Conservation (phyloP, 1,139 yeast species). For the Sugiyamaella castrensis region DNA sequence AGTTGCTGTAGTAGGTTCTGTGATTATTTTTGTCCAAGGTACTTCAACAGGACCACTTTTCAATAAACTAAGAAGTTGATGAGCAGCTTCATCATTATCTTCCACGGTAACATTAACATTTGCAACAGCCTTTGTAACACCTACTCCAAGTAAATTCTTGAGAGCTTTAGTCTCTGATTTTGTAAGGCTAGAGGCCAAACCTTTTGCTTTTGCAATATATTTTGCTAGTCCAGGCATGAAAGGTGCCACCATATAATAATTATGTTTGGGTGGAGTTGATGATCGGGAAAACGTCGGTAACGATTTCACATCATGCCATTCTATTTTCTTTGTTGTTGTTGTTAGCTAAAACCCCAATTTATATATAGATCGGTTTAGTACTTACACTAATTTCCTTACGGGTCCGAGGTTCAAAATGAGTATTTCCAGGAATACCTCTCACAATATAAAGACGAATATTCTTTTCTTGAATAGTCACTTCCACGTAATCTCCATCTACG, state of each 20-base stretch:
- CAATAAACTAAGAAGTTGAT: slow-evolving; percentile 27
- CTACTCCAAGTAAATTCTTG: slow-evolving; percentile 35
- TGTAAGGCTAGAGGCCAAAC: slow-evolving; percentile 32
- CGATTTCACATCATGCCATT: slow-evolving; percentile 57
- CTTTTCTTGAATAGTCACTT: slow-evolving; percentile 78
- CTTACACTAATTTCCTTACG: slow-evolving; percentile 68
- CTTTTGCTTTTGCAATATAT: slow-evolving; percentile 34
- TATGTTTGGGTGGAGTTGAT: slow-evolving; percentile 9
- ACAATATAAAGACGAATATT: slow-evolving; percentile 81
- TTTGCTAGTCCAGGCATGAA: slow-evolving; percentile 36
- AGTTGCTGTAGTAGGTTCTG: background rate
- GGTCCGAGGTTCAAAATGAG: slow-evolving; percentile 71
- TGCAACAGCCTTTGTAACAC: slow-evolving; percentile 9
- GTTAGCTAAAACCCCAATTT: no score
- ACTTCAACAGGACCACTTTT: slow-evolving; percentile 12
- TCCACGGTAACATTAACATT: slow-evolving; percentile 9
- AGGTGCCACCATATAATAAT: slow-evolving; percentile 41
- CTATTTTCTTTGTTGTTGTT: slow-evolving; percentile 41
- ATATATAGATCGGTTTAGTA: no score
- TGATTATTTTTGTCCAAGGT: no score
- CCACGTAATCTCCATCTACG: slow-evolving; percentile 69
- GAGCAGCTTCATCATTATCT: slow-evolving; percentile 26
- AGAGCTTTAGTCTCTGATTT: slow-evolving; percentile 36
- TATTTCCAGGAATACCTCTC: slow-evolving; percentile 74
- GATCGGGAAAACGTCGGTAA: slow-evolving; percentile 40